Percentiles rank a stretch among this genome's conserved stretches.
phyloP scores from a whole-genome alignment of 257 asterid genomes.

The Haberlea rhodopensis region DNA sequence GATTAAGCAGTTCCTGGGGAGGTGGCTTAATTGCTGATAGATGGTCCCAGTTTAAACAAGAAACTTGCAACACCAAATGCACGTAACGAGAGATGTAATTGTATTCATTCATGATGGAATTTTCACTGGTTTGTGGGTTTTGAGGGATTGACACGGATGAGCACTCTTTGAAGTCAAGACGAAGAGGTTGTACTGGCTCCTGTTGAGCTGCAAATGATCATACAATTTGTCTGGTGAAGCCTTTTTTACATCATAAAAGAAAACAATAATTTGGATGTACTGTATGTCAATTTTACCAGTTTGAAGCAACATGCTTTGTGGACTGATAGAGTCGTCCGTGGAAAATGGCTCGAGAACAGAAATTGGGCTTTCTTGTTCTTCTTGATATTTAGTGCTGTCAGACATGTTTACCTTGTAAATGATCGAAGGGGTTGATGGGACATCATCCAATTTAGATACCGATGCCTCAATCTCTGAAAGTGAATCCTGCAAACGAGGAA shows the following conservation, averaged over 20 bases:
- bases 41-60: conserved; percentile 47
- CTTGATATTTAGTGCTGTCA: conserved; percentile 44
- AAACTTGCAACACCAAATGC: conserved; percentile 47
- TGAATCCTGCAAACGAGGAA: conserved; percentile 32
- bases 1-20: conserved; percentile 39
- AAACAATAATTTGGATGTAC: neutral
- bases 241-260: neutral
- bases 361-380: conserved; percentile 70
- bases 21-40: conserved; percentile 32
- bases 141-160: conserved; percentile 28
- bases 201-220: conserved; percentile 38
- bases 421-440: conserved; percentile 39
- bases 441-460: conserved; percentile 36
- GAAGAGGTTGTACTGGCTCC: conserved; percentile 40
- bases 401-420: conserved; percentile 1
- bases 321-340: conserved; percentile 50
- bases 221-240: conserved; percentile 10
- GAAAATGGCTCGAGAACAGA: conserved; percentile 73
- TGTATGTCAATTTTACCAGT: conserved; percentile 38
- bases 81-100: conserved; percentile 48
- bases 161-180: conserved; percentile 53
- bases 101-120: conserved; percentile 31
- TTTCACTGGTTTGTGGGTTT: conserved; percentile 23
- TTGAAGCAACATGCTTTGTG: conserved; percentile 38
- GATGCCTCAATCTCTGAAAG: conserved; percentile 39